Evolutionary conservation across 2,329 filamentous ascomycete genomes (phyloP).

Genomic region (Pseudogymnoascus sp.): DNA sequence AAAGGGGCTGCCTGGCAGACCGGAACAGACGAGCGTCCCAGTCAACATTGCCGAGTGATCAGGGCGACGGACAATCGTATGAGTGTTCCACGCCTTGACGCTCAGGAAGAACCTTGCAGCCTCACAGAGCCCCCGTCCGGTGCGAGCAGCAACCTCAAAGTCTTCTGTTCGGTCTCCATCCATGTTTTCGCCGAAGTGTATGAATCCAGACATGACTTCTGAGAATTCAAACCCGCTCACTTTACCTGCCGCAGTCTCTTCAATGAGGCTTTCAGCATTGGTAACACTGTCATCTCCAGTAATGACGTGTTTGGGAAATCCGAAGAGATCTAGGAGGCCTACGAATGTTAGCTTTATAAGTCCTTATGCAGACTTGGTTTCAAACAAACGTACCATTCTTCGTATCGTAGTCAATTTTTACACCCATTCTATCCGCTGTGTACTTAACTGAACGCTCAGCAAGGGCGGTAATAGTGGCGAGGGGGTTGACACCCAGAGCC

Average conservation of each 20-base stretch:
- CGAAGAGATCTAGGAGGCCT: conserved; percentile 46
- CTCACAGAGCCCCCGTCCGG: conserved; percentile 45
- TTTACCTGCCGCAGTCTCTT: conserved; percentile 23
- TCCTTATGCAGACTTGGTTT: neutral
- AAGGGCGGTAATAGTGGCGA: conserved; percentile 61
- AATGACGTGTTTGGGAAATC: conserved; percentile 33
- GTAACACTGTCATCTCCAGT: conserved; percentile 33
- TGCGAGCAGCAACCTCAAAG: conserved; percentile 44
- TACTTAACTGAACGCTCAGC: conserved; percentile 54
- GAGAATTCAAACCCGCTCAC: conserved; percentile 50
- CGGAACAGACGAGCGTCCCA: conserved; percentile 50
- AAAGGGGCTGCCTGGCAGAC: conserved; percentile 48
- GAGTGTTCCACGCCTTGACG: conserved; percentile 46
- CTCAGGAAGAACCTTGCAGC: conserved; percentile 51
- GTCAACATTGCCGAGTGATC: conserved; percentile 47
- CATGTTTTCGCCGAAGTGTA: conserved; percentile 39
- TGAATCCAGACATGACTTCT: conserved; percentile 56
- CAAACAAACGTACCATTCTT: conserved; percentile 28
- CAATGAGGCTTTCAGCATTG: conserved; percentile 34
- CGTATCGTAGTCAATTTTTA: conserved; percentile 38
- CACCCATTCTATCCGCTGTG: conserved; percentile 34
- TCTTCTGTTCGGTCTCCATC: conserved; percentile 40
- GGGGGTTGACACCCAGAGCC: conserved; percentile 56
- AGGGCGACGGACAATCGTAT: conserved; percentile 37
- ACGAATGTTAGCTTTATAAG: neutral